Evolutionary conservation across 1,284 basidiomycete species (phyloP).

Genomic region (Calocybe gambosa): DNA sequence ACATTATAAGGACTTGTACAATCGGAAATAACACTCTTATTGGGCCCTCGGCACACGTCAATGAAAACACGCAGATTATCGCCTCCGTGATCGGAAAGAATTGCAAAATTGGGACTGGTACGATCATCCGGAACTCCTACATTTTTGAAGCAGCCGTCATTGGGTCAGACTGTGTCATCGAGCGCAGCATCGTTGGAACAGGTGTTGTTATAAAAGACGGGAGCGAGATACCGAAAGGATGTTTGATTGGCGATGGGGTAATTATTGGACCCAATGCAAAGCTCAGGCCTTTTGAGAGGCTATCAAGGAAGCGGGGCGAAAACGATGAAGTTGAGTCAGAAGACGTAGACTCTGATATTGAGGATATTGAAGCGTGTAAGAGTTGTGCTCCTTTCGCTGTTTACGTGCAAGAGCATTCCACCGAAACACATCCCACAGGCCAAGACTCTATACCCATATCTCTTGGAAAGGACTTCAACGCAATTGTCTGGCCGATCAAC

Average conservation of each 20-base stretch:
- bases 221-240: constrained; percentile 59
- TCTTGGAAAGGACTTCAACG: constrained; percentile 60
- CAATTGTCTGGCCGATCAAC: constrained; percentile 61
- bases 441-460: constrained; percentile 35
- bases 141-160: constrained; percentile 78
- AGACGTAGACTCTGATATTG: constrained; percentile 54
- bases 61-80: constrained; percentile 56
- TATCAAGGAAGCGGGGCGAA: constrained; percentile 47
- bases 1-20: constrained; percentile 59
- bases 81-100: constrained; percentile 73
- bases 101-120: constrained; percentile 63
- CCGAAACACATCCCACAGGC: constrained; percentile 27
- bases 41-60: constrained; percentile 62
- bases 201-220: constrained; percentile 69
- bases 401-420: background rate
- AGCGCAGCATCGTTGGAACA: constrained; percentile 75
- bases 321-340: constrained; percentile 25
- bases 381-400: constrained; percentile 7
- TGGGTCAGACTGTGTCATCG: constrained; percentile 71
- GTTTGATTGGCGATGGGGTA: constrained; percentile 78
- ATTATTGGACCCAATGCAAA: constrained; percentile 68
- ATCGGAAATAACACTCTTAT: constrained; percentile 81
- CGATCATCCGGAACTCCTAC: constrained; percentile 68
- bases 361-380: constrained; percentile 59
- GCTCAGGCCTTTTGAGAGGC: constrained; percentile 65